Percentiles rank a stretch among this genome's conserved stretches.
Conservation (phyloP, 2,329 filamentous ascomycete genomes). For the Penicillium olsonii region DNA sequence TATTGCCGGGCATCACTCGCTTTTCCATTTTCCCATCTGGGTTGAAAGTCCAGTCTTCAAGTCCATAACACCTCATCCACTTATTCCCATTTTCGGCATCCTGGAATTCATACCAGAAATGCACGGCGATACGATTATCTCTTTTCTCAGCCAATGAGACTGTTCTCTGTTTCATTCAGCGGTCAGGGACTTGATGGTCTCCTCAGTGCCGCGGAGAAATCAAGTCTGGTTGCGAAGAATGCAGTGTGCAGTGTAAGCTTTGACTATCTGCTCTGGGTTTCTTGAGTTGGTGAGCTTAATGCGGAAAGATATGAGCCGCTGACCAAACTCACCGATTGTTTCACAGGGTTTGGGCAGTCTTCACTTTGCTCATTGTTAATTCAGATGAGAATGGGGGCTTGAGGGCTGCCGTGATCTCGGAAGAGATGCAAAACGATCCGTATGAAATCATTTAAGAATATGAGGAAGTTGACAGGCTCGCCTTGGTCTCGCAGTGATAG, state of each 20-base stretch:
- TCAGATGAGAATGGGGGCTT: background rate
- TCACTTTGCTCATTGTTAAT: background rate
- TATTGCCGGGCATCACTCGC: background rate
- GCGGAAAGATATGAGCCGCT: background rate
- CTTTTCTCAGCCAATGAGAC: background rate
- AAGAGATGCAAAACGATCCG: background rate
- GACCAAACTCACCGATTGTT: background rate
- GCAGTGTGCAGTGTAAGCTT: background rate
- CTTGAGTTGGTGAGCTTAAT: background rate
- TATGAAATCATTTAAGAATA: background rate
- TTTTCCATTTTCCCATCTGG: background rate
- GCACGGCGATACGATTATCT: background rate
- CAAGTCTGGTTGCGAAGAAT: background rate
- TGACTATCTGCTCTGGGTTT: constrained; percentile 1
- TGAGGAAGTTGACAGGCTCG: background rate
- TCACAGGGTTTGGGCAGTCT: background rate
- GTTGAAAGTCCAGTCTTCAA: background rate
- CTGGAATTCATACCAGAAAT: constrained; percentile 2
- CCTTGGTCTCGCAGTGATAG: no score
- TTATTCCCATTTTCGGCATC: background rate
- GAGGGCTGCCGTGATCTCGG: background rate
- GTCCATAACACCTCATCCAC: background rate
- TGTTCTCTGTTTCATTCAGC: background rate
- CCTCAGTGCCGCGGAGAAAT: background rate
- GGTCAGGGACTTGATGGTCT: background rate